Percentiles rank a stretch among this genome's conserved stretches.
These are phyloP conservation scores for Planoprotostelium fungivorum DNA, from an alignment of 78 protist species.

Conservation along the genomic window DNA sequence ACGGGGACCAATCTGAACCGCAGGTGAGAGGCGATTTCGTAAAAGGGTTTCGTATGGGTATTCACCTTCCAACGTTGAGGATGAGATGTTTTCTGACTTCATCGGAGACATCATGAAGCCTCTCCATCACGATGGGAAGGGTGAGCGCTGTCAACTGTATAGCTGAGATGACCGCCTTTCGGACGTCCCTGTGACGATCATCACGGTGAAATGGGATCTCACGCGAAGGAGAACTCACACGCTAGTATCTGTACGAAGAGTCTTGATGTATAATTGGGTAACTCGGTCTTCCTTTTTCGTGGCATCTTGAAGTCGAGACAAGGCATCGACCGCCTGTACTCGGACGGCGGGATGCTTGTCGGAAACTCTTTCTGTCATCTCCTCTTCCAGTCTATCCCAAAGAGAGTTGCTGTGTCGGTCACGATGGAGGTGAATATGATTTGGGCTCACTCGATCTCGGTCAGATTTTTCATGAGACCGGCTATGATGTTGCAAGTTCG, in stretches of 20 bases:
- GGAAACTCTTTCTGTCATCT: background rate
- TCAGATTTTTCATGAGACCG: background rate
- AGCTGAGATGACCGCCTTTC: background rate
- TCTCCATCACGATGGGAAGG: background rate
- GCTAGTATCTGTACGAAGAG: background rate
- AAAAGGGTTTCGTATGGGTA: background rate
- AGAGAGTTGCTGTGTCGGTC: background rate
- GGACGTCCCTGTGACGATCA: background rate
- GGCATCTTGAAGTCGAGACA: background rate
- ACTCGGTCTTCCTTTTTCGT: background rate
- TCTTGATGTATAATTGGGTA: background rate
- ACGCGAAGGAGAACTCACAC: background rate
- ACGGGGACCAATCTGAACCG: background rate
- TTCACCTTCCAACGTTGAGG: background rate
- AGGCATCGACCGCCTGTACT: background rate
- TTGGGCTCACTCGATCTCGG: background rate
- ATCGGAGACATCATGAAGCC: background rate
- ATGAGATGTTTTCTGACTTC: background rate
- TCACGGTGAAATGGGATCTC: too few species aligned
- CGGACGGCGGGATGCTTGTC: background rate
- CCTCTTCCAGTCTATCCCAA: background rate
- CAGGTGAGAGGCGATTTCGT: background rate
- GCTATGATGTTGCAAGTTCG: background rate
- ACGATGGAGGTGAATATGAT: background rate
- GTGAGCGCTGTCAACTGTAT: background rate